Conservation (phyloP, 805 yeast genomes). For the Ascoidea rubescens region DNA sequence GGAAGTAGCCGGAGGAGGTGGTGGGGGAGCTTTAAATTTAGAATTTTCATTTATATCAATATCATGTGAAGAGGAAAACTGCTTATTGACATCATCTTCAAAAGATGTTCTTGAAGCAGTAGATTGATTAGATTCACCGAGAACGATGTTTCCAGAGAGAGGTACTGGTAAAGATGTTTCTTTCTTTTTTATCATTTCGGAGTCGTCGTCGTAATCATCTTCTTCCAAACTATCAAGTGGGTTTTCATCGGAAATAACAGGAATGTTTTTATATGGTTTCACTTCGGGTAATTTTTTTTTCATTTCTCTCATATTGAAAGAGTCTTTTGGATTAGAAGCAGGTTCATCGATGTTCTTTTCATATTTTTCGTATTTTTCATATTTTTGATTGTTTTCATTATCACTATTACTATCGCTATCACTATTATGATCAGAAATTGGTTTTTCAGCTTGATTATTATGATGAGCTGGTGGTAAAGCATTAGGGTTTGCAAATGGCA, state of each 20-base stretch:
- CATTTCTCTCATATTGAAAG: not conserved
- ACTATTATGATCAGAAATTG: conserved; percentile 2
- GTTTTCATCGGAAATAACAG: not conserved
- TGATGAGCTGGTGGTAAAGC: conserved; percentile 6
- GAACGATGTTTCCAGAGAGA: not conserved
- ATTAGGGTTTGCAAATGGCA: conserved; percentile 3
- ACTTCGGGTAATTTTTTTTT: not conserved
- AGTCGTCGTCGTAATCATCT: not conserved
- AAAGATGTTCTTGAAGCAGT: not conserved
- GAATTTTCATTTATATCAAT: not conserved
- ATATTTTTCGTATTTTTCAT: conserved; percentile 13
- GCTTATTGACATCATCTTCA: not conserved
- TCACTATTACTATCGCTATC: conserved; percentile 13
- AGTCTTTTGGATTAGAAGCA: too few species aligned
- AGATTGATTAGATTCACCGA: not conserved
- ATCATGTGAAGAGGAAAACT: not conserved
- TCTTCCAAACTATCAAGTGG: not conserved
- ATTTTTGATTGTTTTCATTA: conserved; percentile 11
- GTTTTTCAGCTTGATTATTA: conserved; percentile 1
- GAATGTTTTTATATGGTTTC: not conserved
- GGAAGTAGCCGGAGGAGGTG: not conserved
- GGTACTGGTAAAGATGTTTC: not conserved
- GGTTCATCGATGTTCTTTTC: conserved; percentile 11
- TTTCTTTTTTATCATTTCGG: too few species aligned
- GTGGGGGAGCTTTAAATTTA: not conserved